A percentile compares a stretch with the other conserved stretches of the same genome.
Conservation (phyloP, 192 early-diverging fungal genomes). For the Podila clonocystis region DNA sequence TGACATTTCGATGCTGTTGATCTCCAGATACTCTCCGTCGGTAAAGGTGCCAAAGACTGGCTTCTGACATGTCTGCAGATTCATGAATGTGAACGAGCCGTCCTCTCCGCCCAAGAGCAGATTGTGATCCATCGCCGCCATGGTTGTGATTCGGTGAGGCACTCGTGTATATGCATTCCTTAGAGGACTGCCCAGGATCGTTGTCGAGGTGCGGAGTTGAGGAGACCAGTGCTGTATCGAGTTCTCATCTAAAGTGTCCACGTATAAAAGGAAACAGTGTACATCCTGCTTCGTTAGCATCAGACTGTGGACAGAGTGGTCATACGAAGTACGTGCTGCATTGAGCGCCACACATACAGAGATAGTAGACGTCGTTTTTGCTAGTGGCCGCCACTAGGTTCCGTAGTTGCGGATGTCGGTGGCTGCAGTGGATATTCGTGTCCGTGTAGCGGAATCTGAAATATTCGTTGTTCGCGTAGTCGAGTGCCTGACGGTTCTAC, state of each 20-base stretch:
- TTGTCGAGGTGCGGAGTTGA: slow-evolving; percentile 33
- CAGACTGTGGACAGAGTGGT: not conserved
- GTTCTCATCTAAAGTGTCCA: slow-evolving; percentile 41
- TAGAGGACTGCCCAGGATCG: slow-evolving; percentile 40
- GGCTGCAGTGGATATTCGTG: slow-evolving; percentile 39
- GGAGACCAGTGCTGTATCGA: slow-evolving; percentile 58
- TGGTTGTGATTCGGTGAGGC: slow-evolving; percentile 22
- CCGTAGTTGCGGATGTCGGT: slow-evolving; percentile 38
- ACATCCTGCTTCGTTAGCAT: too few species aligned
- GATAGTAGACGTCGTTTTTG: slow-evolving; percentile 48
- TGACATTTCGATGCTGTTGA: slow-evolving; percentile 43
- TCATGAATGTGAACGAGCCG: slow-evolving; percentile 31
- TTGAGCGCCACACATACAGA: slow-evolving; percentile 10
- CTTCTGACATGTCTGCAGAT: slow-evolving; percentile 18
- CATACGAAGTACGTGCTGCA: not conserved
- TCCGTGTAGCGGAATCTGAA: slow-evolving; percentile 45
- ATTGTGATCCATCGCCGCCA: slow-evolving; percentile 34
- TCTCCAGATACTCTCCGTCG: slow-evolving; percentile 8
- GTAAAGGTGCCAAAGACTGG: slow-evolving; percentile 28
- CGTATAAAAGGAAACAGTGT: too few species aligned
- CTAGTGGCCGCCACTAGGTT: slow-evolving; percentile 37
- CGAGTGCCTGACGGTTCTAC: slow-evolving; percentile 22
- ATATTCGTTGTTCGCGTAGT: slow-evolving; percentile 27
- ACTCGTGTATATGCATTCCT: not conserved
- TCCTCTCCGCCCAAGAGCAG: slow-evolving; percentile 35